Evolutionary conservation across 139 green algal genomes (phyloP).

Genomic region (Chlorella sp.): DNA sequence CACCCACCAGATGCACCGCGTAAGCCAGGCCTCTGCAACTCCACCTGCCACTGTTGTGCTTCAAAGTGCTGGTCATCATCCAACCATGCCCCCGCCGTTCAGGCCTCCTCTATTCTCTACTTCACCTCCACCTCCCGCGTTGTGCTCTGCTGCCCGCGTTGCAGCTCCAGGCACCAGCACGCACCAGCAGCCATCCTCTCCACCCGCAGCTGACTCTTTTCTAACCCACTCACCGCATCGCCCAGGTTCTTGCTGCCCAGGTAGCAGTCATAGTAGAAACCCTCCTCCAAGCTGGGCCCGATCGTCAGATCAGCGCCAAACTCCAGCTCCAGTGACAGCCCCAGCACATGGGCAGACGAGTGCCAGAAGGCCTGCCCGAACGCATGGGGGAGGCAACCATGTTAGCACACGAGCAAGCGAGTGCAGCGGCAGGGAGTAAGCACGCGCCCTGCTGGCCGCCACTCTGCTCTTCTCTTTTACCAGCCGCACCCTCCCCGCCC

Average conservation of each 20-base stretch:
- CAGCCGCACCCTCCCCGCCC: too few relatives aligned
- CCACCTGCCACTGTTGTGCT: too few relatives aligned
- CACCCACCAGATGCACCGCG: too few relatives aligned
- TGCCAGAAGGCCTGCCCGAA: slow-evolving; percentile 95
- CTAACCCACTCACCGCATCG: slow-evolving; percentile 60
- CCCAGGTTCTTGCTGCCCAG: slow-evolving; percentile 84
- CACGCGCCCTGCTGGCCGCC: not conserved
- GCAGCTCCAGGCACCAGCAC: not conserved
- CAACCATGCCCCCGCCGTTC: too few relatives aligned
- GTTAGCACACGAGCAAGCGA: not conserved
- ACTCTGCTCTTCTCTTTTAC: too few relatives aligned
- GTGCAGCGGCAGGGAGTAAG: not conserved
- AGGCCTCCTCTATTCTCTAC: too few relatives aligned
- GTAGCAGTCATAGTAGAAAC: slow-evolving; percentile 99
- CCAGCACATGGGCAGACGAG: slow-evolving; percentile 90
- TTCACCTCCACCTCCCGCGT: too few relatives aligned
- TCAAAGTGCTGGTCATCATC: too few relatives aligned
- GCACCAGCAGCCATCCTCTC: not conserved
- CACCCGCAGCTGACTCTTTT: not conserved
- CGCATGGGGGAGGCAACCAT: not conserved
- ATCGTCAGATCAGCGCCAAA: slow-evolving; percentile 97
- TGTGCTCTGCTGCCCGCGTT: too few relatives aligned
- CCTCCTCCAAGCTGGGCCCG: slow-evolving; percentile 91
- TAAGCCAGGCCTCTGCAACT: too few relatives aligned
- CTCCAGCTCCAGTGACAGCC: slow-evolving; percentile 92